Evolutionary conservation across 225 moss, liverwort and hornwort genomes (phyloP), one percentile per base, ranked within the genome.

Genomic region (Pseudoscleropodium purum): DNA sequence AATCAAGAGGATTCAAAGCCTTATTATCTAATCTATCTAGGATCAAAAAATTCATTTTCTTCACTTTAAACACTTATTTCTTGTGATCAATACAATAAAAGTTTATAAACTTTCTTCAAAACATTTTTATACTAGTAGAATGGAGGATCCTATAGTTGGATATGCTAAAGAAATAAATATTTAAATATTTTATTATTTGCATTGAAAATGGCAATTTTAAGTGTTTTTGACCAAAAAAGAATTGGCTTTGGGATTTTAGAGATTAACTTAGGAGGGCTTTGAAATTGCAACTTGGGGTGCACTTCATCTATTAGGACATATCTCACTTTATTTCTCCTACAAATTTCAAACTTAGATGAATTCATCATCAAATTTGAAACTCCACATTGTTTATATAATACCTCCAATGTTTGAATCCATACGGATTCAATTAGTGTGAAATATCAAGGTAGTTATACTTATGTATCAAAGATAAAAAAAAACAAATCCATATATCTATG

Each of bases 381-480:
- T 74, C 1, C 0, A 0, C 13, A 18, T 51, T 75, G 5, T 0
- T 75, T 51, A 11, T 75, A 33, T 1, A 2, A 33, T 20, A 51
- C 33, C 13, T 75, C 19, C 6, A 20, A 12, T 75, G 4, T 51
- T 74, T 73, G 0, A 73, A 27, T 43, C 10, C 2, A 9, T 27
- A 43, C 43, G 3, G 16, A 43, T 27, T 16, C 4, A 43, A 27
- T 27, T 43, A 43, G 15, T 72, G 5, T 26, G 21, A 73, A 16
- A 43, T 43, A 8, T 43, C 0, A 73, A 0, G 10, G 7, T 43
- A 73, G 29, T 43, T 43, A 10, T 17, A 16, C 16, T 73, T 29
- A 29, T 0, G 0, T 16, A 73, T 27, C 3, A 29, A 29, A 9
- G 2, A 3, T 25, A 13, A 57, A 10, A 61, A 27, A 43, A 41